Evolutionary conservation across 345 rosid species (phyloP).

Genomic region (Alliaria petiolata): DNA sequence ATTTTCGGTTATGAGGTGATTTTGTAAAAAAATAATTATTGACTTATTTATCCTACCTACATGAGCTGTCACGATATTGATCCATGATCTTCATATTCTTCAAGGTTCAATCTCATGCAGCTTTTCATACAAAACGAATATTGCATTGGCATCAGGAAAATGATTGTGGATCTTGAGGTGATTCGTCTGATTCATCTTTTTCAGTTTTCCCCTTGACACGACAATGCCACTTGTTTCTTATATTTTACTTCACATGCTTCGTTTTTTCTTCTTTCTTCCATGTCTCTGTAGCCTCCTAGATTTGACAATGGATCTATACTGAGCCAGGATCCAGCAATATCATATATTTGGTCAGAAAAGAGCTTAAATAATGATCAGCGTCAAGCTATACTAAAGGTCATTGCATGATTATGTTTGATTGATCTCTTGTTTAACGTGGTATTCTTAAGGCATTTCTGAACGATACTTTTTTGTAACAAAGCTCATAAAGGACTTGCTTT

Average conservation of each 20-base stretch:
- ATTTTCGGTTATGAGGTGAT: constrained; percentile 85
- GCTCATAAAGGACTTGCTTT: constrained; percentile 2
- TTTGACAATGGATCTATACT: constrained; percentile 83
- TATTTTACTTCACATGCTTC: not conserved
- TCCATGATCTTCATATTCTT: constrained; percentile 14
- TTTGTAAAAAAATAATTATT: constrained; percentile 1
- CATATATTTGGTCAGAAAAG: constrained; percentile 87
- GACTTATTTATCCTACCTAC: constrained; percentile 10
- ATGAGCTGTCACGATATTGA: constrained; percentile 3
- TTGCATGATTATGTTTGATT: constrained; percentile 18
- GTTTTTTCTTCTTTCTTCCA: constrained; percentile 10
- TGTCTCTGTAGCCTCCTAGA: constrained; percentile 70
- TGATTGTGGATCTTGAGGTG: constrained; percentile 93
- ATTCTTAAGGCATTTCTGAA: constrained; percentile 2
- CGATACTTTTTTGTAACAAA: constrained; percentile 8
- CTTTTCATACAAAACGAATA: constrained; percentile 58
- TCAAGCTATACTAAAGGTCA: constrained; percentile 91
- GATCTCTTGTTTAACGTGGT: constrained; percentile 6
- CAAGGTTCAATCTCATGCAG: constrained; percentile 88
- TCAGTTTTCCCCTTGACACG: not conserved
- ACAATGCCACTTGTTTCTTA: constrained; percentile 3
- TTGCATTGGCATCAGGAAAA: constrained; percentile 73
- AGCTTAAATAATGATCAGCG: constrained; percentile 94
- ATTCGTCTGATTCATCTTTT: constrained; percentile 30
- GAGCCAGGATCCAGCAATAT: constrained; percentile 97